Evolutionary conservation across 2,329 filamentous ascomycete species (phyloP).

Genomic region (Zymoseptoria pseudotritici): DNA sequence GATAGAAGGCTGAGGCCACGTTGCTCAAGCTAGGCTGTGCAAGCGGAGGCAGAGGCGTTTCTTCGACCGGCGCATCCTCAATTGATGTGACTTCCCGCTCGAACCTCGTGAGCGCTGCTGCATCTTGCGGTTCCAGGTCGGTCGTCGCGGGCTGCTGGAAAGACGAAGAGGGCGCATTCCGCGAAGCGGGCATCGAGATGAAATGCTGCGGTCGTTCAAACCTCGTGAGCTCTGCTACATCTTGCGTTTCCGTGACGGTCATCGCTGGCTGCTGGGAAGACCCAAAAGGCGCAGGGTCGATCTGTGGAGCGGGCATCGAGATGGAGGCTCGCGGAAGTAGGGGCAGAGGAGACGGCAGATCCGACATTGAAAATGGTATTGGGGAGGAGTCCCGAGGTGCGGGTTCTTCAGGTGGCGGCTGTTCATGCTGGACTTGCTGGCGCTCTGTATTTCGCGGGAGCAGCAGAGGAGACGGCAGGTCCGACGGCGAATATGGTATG

Average conservation of each 20-base stretch:
- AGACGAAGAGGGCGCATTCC: background rate
- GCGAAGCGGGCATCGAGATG: too few relatives aligned
- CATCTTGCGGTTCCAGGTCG: background rate
- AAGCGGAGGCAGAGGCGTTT: background rate
- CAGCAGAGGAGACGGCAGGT: too few relatives aligned
- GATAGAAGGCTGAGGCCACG: background rate
- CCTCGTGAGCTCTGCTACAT: background rate
- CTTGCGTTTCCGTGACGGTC: background rate
- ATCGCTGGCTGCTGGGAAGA: background rate
- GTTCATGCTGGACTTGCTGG: too few relatives aligned
- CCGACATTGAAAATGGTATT: too few relatives aligned
- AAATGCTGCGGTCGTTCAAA: background rate
- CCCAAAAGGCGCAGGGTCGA: background rate
- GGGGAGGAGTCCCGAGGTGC: too few relatives aligned
- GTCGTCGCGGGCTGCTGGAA: background rate
- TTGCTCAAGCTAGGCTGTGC: background rate
- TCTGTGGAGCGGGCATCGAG: too few relatives aligned
- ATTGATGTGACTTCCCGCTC: background rate
- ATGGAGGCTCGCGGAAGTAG: too few relatives aligned
- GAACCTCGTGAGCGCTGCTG: background rate
- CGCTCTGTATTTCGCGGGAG: too few relatives aligned
- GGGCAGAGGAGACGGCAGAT: too few relatives aligned
- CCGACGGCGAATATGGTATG: too few relatives aligned
- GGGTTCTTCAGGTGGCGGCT: too few relatives aligned
- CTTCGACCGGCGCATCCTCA: background rate